Percentiles rank a stretch among this genome's conserved stretches.
phyloP scores from a whole-genome alignment of 345 rosid genomes.

The Theobroma cacao region DNA sequence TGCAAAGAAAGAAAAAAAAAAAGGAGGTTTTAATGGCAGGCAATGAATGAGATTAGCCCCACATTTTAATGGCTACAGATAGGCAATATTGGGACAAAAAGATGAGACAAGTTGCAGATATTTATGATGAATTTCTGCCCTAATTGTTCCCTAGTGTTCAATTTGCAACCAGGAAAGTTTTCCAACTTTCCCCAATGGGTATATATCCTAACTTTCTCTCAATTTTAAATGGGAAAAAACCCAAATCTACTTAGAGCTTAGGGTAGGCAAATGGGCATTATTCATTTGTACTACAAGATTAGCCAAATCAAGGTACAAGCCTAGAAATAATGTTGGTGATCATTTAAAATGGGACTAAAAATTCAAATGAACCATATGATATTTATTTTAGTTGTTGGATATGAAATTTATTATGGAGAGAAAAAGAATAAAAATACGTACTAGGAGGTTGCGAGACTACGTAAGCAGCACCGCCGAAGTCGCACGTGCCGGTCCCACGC shows the following conservation, averaged over 20 bases:
- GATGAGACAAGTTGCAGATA: neutral
- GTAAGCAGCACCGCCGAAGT: conserved; percentile 66
- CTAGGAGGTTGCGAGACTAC: conserved; percentile 75
- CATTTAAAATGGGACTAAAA: too few relatives aligned
- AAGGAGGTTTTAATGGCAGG: neutral
- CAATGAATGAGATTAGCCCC: neutral
- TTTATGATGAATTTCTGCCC: neutral
- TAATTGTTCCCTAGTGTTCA: too few relatives aligned
- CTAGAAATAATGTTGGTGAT: too few relatives aligned
- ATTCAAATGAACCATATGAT: too few relatives aligned
- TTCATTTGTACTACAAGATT: too few relatives aligned
- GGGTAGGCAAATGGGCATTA: neutral
- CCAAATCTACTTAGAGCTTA: neutral
- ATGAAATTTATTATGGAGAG: too few relatives aligned
- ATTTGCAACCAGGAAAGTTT: neutral
- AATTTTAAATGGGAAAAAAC: too few relatives aligned
- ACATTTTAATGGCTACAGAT: neutral
- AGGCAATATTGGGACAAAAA: conserved; percentile 7
- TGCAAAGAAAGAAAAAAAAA: neutral
- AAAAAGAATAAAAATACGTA: conserved; percentile 36
- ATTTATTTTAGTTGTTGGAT: too few relatives aligned
- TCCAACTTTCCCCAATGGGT: neutral
- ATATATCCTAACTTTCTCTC: neutral
- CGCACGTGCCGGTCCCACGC: conserved; percentile 63
- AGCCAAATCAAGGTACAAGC: too few relatives aligned